phyloP scores from a whole-genome alignment of 257 asterid genomes.

The Nicotiana obtusifolia region DNA sequence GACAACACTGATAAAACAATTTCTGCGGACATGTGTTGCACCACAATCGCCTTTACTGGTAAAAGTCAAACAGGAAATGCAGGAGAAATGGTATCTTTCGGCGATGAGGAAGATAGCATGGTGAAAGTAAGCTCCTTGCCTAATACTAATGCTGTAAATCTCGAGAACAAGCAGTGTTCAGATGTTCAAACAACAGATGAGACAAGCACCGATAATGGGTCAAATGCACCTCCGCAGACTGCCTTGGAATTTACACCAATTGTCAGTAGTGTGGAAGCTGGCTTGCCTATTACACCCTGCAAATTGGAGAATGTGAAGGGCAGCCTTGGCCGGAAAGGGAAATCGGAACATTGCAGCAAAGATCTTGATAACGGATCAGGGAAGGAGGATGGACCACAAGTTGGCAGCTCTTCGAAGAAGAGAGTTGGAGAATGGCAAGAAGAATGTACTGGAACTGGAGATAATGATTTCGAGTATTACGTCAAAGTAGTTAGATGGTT shows the following conservation, averaged over 20 bases:
- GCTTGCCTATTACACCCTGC: slow-evolving; percentile 60
- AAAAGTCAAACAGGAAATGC: slow-evolving; percentile 30
- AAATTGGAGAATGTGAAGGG: slow-evolving; percentile 45
- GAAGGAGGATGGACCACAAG: slow-evolving; percentile 59
- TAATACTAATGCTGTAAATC: slow-evolving; percentile 11
- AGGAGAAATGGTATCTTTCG: slow-evolving; percentile 24
- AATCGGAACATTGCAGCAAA: slow-evolving; percentile 25
- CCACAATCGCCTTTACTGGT: slow-evolving; percentile 6
- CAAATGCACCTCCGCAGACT: slow-evolving; percentile 29
- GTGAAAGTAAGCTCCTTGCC: slow-evolving; percentile 23
- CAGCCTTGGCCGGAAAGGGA: slow-evolving; percentile 33
- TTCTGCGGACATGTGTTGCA: slow-evolving; percentile 21
- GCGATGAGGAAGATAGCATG: slow-evolving; percentile 39
- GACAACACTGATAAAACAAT: slow-evolving; percentile 28
- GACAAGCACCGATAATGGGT: slow-evolving; percentile 41
- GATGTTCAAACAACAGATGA: slow-evolving; percentile 35
- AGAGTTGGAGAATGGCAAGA: slow-evolving; percentile 47
- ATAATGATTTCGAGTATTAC: slow-evolving; percentile 68
- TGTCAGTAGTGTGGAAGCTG: slow-evolving; percentile 25
- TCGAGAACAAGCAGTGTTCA: slow-evolving; percentile 27
- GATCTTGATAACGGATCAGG: slow-evolving; percentile 31
- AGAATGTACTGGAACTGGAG: slow-evolving; percentile 43
- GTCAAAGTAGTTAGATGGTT: slow-evolving; percentile 79
- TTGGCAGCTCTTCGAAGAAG: slow-evolving; percentile 71
- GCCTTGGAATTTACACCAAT: slow-evolving; percentile 44